Percentiles rank a stretch among this genome's conserved stretches.
Conservation (phyloP, 495 filamentous ascomycete species). For the Staphylotrichum longicolle region DNA sequence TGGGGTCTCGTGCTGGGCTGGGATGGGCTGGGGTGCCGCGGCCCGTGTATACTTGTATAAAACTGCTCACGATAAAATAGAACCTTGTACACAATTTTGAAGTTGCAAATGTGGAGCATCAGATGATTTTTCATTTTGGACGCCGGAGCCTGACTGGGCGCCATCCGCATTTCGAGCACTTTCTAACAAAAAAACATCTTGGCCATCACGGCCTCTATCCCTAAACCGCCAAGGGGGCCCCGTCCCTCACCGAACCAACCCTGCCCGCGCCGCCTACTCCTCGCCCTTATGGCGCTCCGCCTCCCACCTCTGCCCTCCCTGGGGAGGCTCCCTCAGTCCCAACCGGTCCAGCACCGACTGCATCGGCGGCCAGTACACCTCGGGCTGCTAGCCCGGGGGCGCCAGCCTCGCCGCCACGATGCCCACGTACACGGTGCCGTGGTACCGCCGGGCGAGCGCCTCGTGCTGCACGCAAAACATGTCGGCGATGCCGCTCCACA, state of each 20-base stretch:
- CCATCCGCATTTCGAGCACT: background rate
- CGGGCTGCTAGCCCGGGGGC: conserved; percentile 9
- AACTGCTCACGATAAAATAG: conserved; percentile 12
- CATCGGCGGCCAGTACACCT: conserved; percentile 1
- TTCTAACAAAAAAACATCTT: background rate
- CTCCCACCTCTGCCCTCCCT: background rate
- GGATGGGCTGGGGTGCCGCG: background rate
- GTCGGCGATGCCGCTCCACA: conserved; percentile 41
- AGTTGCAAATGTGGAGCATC: background rate
- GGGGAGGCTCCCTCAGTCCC: background rate
- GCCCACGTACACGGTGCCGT: conserved; percentile 17
- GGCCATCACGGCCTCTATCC: background rate
- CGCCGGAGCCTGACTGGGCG: background rate
- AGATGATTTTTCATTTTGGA: background rate
- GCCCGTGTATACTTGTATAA: conserved; percentile 17
- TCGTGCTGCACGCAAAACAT: conserved; percentile 44
- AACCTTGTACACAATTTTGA: conserved; percentile 5
- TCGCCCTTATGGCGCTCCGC: background rate
- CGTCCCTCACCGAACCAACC: background rate
- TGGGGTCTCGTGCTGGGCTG: background rate
- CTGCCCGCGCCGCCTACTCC: background rate
- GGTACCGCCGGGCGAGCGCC: conserved; percentile 19
- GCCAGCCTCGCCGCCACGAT: conserved; percentile 12
- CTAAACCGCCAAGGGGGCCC: background rate
- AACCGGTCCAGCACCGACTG: conserved; percentile 2